phyloP scores from a whole-genome alignment of 768 basidiomycete species.

The Podaxis sp. region DNA sequence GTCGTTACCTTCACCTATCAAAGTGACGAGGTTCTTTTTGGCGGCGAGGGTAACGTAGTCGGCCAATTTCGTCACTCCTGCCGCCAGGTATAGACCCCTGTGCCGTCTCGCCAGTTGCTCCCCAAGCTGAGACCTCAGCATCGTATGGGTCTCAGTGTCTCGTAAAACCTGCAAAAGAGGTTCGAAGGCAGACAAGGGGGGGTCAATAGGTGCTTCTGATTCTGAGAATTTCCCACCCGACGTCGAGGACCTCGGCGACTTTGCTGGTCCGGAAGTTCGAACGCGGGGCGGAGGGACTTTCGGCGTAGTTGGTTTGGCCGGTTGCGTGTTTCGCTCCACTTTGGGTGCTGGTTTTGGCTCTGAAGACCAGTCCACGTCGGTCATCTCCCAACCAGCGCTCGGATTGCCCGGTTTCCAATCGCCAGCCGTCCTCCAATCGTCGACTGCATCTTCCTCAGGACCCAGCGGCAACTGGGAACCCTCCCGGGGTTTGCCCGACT shows the following conservation, averaged over 20 bases:
- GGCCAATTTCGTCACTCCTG: constrained; percentile 11
- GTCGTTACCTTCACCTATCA: not conserved
- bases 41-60: constrained; percentile 13
- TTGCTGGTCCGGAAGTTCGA: not conserved
- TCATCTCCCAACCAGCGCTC: constrained; percentile 1
- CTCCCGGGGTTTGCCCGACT: not conserved
- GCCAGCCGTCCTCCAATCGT: constrained; percentile 1
- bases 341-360: not conserved
- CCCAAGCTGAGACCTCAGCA: constrained; percentile 4
- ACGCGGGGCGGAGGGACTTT: not conserved
- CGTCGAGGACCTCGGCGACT: not conserved
- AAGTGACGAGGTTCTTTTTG: constrained; percentile 1
- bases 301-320: not conserved
- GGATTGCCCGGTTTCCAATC: not conserved
- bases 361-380: not conserved
- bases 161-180: constrained; percentile 3
- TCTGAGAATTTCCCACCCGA: not conserved
- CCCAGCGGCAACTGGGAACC: not conserved
- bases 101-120: constrained; percentile 1
- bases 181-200: not conserved
- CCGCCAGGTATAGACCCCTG: constrained; percentile 6
- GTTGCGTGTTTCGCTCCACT: not conserved
- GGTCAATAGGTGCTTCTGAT: not conserved
- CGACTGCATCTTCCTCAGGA: not conserved
- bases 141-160: not conserved